Conservation (phyloP, 306 rosid species). For the apple (Malus domestica) region ASM211411v1 NC_041805.1:14886001-14886500, state of each 20-base stretch:
- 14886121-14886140: constrained; percentile 1
- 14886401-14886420: constrained; percentile 89
- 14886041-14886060: background rate
- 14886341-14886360: constrained; percentile 68
- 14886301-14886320: constrained; percentile 59
- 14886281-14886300: constrained; percentile 62
- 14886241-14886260: constrained; percentile 26
- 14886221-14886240: constrained; percentile 15
- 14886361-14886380: constrained; percentile 67
- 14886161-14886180: background rate
- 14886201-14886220: background rate
- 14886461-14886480: constrained; percentile 47
- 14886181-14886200: constrained; percentile 3
- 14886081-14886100: background rate
- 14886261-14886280: constrained; percentile 52
- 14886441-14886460: constrained; percentile 33
- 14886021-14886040: background rate
- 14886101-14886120: background rate
- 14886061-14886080: background rate
- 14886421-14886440: constrained; percentile 47
- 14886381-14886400: constrained; percentile 88
- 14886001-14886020: background rate
- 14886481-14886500: constrained; percentile 43
- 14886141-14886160: background rate
- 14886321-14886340: constrained; percentile 62